Evolutionary conservation across 768 basidiomycete species (phyloP), one percentile per base, ranked within the genome.

Genomic region (Brasilioporus rufonigricans): DNA sequence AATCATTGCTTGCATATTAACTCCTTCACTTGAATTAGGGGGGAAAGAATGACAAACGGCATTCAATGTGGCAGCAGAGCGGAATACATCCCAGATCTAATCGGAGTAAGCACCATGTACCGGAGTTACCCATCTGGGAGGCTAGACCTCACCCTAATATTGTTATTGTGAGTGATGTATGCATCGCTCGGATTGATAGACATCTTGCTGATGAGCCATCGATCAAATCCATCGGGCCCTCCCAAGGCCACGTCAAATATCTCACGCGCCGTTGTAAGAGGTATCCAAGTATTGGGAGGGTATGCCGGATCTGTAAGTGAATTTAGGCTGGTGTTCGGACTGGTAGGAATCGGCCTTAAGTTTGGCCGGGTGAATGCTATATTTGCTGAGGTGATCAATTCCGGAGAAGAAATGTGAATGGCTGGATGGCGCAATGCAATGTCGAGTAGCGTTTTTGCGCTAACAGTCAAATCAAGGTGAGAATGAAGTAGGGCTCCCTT

Each of bases 11-110:
- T 13, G 19, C 23, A 36, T 4, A 10, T 62, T 44, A 57, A 45
- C 24, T 7, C 21, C n/a, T n/a, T 44, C 1, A 29, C 32, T 32
- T 14, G 21, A 13, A 27, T 19, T 12, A 13, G 26, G 14, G 11
- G 39, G 13, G 26, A 36, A n/a, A n/a, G 46, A 33, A 26, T 16
- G 18, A 70, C 75, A 50, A 65, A 86, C 86, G 16, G 64, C 58
- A 21, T 80, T 75, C 0, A 82, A 76, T 0, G 46, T 27, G 59
- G 84, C 84, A 0, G 80, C 84, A 62, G 74, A 81, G 16, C 63
- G 60, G 63, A 92, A 91, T 58, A 89, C 89, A 41, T 80, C 66
- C 89, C 89, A 91, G 45, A 91, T 91, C 88, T 90, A 54, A 33
- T 19, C 36, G 6, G 50, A 35, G 21, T 51, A 33, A 50, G 51